Conservation (phyloP, 805 yeast genomes). For the Ogataea angusta region DNA sequence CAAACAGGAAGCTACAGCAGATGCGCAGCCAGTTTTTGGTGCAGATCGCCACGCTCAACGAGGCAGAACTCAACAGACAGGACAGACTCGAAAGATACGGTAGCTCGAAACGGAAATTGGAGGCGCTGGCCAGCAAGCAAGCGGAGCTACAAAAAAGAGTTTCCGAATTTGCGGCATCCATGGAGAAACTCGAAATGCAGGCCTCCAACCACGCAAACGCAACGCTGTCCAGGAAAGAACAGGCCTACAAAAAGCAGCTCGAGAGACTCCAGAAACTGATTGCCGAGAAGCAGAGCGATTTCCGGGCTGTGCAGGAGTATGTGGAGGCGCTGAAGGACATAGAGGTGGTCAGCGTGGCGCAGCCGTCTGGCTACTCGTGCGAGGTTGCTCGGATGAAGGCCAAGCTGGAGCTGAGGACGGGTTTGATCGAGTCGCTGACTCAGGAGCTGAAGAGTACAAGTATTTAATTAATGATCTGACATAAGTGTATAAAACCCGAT, state of each 20-base stretch:
- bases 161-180: conserved; percentile 12
- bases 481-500: conserved; percentile 7
- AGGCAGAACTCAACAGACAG: conserved; percentile 14
- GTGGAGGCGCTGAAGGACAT: conserved; percentile 17
- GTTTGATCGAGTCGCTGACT: conserved; percentile 6
- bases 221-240: conserved; percentile 27
- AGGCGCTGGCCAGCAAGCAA: conserved; percentile 32
- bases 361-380: conserved; percentile 7
- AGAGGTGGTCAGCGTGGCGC: conserved; percentile 14
- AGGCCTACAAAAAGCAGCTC: conserved; percentile 23
- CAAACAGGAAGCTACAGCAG: conserved; percentile 18
- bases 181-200: conserved; percentile 11
- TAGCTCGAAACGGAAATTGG: conserved; percentile 15
- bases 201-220: conserved; percentile 9
- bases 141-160: conserved; percentile 14
- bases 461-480: background rate
- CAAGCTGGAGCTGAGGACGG: conserved; percentile 16
- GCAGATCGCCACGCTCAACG: conserved; percentile 24
- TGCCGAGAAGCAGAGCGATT: conserved; percentile 19
- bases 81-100: background rate
- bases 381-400: conserved; percentile 16
- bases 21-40: conserved; percentile 24
- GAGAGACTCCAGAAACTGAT: conserved; percentile 18
- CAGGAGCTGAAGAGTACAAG: conserved; percentile 5
- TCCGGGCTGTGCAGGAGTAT: conserved; percentile 10